Evolutionary conservation across 2,329 filamentous ascomycete genomes (phyloP).

Genomic region (Colletotrichum noveboracense): DNA sequence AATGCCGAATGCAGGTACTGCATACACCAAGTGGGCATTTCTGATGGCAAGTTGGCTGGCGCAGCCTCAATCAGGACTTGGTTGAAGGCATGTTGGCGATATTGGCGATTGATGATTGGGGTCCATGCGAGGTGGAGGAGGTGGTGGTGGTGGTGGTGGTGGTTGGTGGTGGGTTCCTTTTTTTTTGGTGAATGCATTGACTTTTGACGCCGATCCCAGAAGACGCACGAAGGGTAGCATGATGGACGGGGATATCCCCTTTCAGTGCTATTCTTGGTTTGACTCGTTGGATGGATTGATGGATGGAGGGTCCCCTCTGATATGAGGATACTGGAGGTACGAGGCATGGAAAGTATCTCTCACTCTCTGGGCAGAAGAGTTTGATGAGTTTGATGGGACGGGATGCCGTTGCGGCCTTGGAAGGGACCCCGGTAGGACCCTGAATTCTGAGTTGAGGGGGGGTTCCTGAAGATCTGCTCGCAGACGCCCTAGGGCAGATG

Average conservation of each 20-base stretch:
- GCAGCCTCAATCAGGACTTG: background rate
- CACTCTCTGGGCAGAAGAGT: background rate
- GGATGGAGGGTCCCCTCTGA: background rate
- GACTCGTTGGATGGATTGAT: background rate
- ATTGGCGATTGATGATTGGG: background rate
- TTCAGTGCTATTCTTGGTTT: background rate
- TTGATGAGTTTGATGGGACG: background rate
- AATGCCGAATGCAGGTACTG: slow-evolving; percentile 20
- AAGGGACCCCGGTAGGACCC: background rate
- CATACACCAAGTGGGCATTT: background rate
- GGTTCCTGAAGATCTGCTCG: background rate
- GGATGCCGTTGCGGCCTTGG: background rate
- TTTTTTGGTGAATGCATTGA: background rate
- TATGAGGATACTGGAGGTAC: slow-evolving; percentile 7
- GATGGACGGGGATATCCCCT: background rate
- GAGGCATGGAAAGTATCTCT: background rate
- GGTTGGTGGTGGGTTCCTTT: background rate
- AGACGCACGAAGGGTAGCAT: background rate
- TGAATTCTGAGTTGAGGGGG: background rate
- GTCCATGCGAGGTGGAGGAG: background rate
- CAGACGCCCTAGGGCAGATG: background rate
- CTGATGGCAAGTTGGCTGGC: background rate
- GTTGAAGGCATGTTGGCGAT: background rate
- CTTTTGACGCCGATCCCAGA: background rate
- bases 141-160: background rate